These are phyloP conservation scores for Thalassiosira hispida DNA, from an alignment of 352 stramenopile genomes.

Conservation along the genomic window DNA sequence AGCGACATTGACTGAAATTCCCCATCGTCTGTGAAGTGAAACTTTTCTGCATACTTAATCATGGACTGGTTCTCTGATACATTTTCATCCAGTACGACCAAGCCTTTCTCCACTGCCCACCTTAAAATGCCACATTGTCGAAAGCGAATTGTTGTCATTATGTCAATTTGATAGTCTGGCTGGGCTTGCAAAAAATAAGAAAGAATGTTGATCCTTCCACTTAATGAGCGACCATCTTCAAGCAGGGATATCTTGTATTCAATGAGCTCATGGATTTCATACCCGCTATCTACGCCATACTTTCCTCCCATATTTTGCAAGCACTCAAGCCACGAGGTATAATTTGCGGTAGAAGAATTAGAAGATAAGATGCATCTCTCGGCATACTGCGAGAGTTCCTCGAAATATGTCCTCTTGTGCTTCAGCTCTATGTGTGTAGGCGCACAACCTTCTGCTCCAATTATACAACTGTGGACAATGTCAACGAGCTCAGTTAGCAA, in stretches of 20 bases:
- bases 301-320: too few relatives aligned
- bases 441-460: too few relatives aligned
- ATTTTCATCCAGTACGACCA: conserved; percentile 8
- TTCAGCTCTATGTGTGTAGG: too few relatives aligned
- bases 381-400: too few relatives aligned
- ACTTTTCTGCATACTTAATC: not conserved
- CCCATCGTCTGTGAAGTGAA: not conserved
- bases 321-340: too few relatives aligned
- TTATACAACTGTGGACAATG: too few relatives aligned
- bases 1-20: not conserved
- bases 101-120: conserved; percentile 9
- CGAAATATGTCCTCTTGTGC: too few relatives aligned
- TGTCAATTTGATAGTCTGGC: not conserved
- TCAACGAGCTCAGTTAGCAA: too few relatives aligned
- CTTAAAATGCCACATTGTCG: conserved; percentile 22
- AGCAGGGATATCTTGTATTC: conserved; percentile 19
- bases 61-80: not conserved
- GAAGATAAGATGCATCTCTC: too few relatives aligned
- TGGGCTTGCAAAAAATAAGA: not conserved
- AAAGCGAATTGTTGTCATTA: not conserved
- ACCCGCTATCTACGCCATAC: not conserved
- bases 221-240: conserved; percentile 8
- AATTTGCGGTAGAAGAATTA: too few relatives aligned
- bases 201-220: conserved; percentile 21
- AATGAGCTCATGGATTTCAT: not conserved